Evolutionary conservation across 148 eudicot species (phyloP).

Genomic region (Drosera capensis): DNA sequence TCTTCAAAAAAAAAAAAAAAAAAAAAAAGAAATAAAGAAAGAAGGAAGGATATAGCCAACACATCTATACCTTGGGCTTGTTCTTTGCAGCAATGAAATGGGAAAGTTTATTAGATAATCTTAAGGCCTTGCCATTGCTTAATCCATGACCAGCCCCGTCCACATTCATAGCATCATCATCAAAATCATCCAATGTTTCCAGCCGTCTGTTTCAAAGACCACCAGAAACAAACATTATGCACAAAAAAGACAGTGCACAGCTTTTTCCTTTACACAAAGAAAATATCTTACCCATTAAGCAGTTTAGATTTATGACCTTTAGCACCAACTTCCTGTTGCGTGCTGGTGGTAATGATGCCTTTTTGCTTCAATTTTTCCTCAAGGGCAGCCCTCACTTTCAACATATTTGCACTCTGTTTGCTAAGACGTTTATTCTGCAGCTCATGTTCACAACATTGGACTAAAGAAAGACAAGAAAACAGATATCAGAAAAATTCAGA

Average conservation of each 20-base stretch:
- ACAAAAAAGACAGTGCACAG: background rate
- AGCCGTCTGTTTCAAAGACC: constrained; percentile 38
- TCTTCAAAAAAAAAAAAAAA: no score
- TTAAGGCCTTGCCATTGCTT: constrained; percentile 14
- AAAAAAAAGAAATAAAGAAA: no score
- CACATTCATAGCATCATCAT: constrained; percentile 47
- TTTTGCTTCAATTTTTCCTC: constrained; percentile 77
- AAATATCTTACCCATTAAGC: constrained; percentile 37
- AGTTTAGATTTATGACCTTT: constrained; percentile 21
- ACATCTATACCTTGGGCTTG: constrained; percentile 29
- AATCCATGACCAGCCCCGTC: constrained; percentile 16
- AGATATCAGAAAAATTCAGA: background rate
- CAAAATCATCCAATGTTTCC: constrained; percentile 73
- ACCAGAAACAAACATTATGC: background rate
- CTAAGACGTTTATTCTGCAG: constrained; percentile 50
- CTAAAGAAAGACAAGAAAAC: background rate
- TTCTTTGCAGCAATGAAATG: constrained; percentile 23
- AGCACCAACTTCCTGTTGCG: constrained; percentile 19
- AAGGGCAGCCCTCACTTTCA: constrained; percentile 65
- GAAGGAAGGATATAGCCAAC: background rate
- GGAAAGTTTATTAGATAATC: constrained; percentile 31
- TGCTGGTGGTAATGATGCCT: constrained; percentile 38
- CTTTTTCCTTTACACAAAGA: background rate
- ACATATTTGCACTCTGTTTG: constrained; percentile 64
- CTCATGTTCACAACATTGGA: no score